Evolutionary conservation across 331 rosid genomes (phyloP), one percentile per base, ranked within the genome.

Genomic region (Acacia pycnantha): DNA sequence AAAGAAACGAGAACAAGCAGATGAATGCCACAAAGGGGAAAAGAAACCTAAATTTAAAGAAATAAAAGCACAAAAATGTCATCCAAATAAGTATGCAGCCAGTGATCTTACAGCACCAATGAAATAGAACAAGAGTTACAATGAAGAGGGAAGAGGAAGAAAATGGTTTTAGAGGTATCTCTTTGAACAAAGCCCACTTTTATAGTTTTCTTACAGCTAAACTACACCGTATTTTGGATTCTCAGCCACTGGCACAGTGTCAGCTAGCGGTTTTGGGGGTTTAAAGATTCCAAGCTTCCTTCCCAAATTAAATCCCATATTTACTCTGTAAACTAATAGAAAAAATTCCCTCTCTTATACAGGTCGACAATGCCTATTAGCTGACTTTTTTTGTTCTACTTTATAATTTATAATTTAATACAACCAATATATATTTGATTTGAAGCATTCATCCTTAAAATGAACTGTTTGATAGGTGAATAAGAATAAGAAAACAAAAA

Each of bases 171-270:
- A 24, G 21, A 66, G 31, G 40, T 82, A 94, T 97, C 62, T 87
- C 89, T 78, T 77, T 86, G 79, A 44, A 70, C 68, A 94, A 76
- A 74, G 78, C 27, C 64, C 87, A 58, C 41, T 70, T 90, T 73
- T 41, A 74, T 22, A 94, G 77, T 79, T 85, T 89, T 83, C 90
- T 89, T 9, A 85, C 40, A 72, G 76, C 76, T 6, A 27, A 41
- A 51, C 83, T 72, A 68, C 84, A 33, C 87, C 82, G 89, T 97
- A 94, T 94, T 85, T 82, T 82, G 77, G 10, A 22, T 46, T 24
- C 35, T 11, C 61, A 14, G 79, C 67, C 29, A 13, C 51, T 35
- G 4, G 76, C 14, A 74, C 56, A 65, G 27, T 21, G 29, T 48
- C 43, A 54, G 56, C 61, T 35, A 53, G 54, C 72, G 86, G 82